A percentile compares a stretch with the other conserved stretches of the same genome.
These are phyloP conservation scores for Stylonectria norvegica DNA, from an alignment of 2,329 filamentous ascomycete species.

Conservation along the genomic window DNA sequence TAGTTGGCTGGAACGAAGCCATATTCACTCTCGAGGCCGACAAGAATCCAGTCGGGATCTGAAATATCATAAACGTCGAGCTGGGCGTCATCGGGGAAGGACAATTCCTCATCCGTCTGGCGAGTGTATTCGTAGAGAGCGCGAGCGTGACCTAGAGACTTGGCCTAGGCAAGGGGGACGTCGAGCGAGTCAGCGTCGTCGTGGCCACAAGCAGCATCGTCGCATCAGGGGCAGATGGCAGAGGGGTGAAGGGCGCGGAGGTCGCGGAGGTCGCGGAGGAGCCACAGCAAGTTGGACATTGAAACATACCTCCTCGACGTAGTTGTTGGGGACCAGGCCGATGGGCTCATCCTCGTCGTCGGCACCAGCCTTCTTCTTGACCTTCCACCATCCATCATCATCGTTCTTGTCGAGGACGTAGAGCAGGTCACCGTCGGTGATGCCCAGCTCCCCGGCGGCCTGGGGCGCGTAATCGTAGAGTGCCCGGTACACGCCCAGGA, in stretches of 20 bases:
- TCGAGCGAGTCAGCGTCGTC: too few species aligned
- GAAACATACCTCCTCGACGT: slow-evolving; percentile 75
- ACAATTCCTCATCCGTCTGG: slow-evolving; percentile 96
- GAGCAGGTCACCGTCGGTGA: slow-evolving; percentile 81
- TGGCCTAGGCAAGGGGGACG: slow-evolving; percentile 48
- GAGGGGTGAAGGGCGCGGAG: neutral
- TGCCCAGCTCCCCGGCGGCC: slow-evolving; percentile 77
- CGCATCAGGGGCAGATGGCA: neutral
- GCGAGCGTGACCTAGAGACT: slow-evolving; percentile 67
- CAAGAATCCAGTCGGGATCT: slow-evolving; percentile 95
- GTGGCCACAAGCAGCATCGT: slow-evolving; percentile 4
- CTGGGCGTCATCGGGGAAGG: slow-evolving; percentile 83
- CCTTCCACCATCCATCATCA: slow-evolving; percentile 89
- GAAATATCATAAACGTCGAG: slow-evolving; percentile 84
- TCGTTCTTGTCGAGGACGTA: slow-evolving; percentile 81
- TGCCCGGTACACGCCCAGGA: slow-evolving; percentile 85
- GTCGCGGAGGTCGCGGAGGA: too few species aligned
- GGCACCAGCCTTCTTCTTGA: slow-evolving; percentile 79
- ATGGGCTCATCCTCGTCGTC: slow-evolving; percentile 90
- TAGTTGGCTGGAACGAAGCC: slow-evolving; percentile 97
- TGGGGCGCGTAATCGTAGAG: slow-evolving; percentile 91
- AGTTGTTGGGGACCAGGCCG: slow-evolving; percentile 89
- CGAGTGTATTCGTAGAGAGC: slow-evolving; percentile 98
- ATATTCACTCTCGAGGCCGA: slow-evolving; percentile 78
- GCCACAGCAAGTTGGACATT: neutral